Base-by-base conservation (phyloP, 2,329 filamentous ascomycete species). In the Hymenotorrendiella dingleyae region DNA sequence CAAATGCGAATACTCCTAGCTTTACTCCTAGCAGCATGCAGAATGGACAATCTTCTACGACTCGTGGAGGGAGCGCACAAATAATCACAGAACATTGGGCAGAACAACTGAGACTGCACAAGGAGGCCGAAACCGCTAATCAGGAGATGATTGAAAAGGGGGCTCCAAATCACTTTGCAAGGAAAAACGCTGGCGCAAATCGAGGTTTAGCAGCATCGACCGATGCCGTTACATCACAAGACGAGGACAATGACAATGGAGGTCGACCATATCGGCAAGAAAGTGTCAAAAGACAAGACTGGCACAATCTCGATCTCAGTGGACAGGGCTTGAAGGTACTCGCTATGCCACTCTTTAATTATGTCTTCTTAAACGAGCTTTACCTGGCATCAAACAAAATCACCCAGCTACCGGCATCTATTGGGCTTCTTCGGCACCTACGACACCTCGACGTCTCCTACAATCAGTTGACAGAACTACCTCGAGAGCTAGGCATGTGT, bases 341-440 rank as follows among this genome's bases (percentile, higher is more conserved):
- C 23, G 82, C 89, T 1, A 69, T 78, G 7, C 78, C 84, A 33
- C 72, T 98, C 23, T 97, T 97, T 68, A 74, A 77, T 54, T 98
- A 97, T 66, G 76, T 76, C 33, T 97, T 98, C 64, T 71, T 98
- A 43, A 86, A 86, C 53, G 91, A 94, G 65, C 77, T 98, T 22
- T 96, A 94, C 64, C 80, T 98, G 49, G 89, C 89, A 56, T 91
- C 89, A 54, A 98, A 98, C 72, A 90, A 89, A 62, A 75, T 98
- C 46, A 80, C 80, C 21, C 73, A 76, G 34, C 70, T 98, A n/a
- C 89, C 91, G 10, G 70, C 84, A 27, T 74, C 81, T 17, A 88
- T 98, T 61, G 90, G 93, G 28, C 77, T 84, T 55, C 72, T 98
- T 52, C 82, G 90, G 51, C 83, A 85, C 50, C 69, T 98, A 36